These are phyloP conservation scores for Monsonia emarginata DNA, from an alignment of 441 rosid species.

Conservation along the genomic window DNA sequence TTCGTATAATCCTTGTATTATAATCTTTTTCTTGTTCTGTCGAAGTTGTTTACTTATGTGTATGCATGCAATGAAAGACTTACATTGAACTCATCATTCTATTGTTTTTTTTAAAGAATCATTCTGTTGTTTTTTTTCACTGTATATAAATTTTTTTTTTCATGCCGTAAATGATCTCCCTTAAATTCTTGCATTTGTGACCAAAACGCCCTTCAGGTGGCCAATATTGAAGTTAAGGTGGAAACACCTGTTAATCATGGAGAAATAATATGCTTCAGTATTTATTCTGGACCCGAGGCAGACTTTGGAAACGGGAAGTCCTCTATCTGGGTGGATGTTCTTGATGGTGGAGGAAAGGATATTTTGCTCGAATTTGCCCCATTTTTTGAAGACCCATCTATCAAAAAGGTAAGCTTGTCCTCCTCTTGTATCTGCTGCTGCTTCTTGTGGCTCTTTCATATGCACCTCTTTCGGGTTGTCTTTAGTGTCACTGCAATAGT, in stretches of 20 bases:
- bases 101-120: no score
- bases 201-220: conserved; percentile 44
- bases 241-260: conserved; percentile 92
- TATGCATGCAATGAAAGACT: conserved; percentile 1
- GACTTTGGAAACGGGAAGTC: conserved; percentile 83
- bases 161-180: not conserved
- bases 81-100: not conserved
- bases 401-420: conserved; percentile 46
- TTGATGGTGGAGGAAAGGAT: conserved; percentile 65
- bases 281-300: conserved; percentile 71
- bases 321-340: conserved; percentile 88
- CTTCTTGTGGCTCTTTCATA: not conserved
- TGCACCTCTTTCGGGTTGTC: not conserved
- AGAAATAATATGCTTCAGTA: conserved; percentile 80
- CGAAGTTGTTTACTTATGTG: not conserved
- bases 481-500: not conserved
- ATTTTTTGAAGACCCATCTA: conserved; percentile 58
- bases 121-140: not conserved
- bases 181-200: not conserved
- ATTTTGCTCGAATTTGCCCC: conserved; percentile 59
- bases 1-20: conserved; percentile 21
- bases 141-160: not conserved
- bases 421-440: not conserved
- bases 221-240: conserved; percentile 73
- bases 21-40: conserved; percentile 14